Conservation (phyloP, 208 protist species). For the Porcisia deanei region DNA sequence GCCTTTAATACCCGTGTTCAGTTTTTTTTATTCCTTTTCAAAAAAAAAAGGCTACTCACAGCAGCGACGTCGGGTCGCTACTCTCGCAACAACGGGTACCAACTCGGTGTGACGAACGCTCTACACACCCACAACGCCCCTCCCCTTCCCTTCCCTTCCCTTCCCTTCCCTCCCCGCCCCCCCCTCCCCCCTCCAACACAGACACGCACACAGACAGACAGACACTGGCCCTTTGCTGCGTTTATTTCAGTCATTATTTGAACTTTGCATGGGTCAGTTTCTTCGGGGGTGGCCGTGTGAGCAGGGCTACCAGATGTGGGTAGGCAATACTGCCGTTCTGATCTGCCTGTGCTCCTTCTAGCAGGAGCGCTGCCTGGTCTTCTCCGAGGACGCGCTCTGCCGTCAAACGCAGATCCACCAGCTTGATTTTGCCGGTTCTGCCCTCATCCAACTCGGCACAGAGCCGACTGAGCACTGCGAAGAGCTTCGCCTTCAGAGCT, state of each 20-base stretch:
- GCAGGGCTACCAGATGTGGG: slow-evolving; percentile 63
- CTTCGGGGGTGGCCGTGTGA: slow-evolving; percentile 54
- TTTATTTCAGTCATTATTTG: background rate
- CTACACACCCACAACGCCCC: too few species aligned
- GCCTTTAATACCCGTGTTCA: too few species aligned
- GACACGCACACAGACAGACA: too few species aligned
- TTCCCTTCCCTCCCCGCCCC: too few species aligned
- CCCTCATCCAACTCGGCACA: slow-evolving; percentile 76
- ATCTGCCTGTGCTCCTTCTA: slow-evolving; percentile 65
- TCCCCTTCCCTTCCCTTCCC: background rate
- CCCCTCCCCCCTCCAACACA: too few species aligned
- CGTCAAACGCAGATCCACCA: slow-evolving; percentile 59
- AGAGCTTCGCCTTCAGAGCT: slow-evolving; percentile 62
- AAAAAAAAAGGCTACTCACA: too few species aligned
- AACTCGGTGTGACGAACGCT: too few species aligned
- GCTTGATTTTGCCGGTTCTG: slow-evolving; percentile 52
- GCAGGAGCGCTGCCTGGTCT: slow-evolving; percentile 52
- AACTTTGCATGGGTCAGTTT: background rate
- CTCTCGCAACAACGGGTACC: too few species aligned
- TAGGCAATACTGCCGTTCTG: slow-evolving; percentile 78
- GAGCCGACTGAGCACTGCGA: slow-evolving; percentile 54
- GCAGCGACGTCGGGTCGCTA: too few species aligned
- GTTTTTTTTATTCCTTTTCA: too few species aligned
- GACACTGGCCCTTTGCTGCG: background rate
- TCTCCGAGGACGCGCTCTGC: slow-evolving; percentile 61